These are phyloP conservation scores for Pythium utonaiense DNA, from an alignment of 352 stramenopile species.

Conservation along the genomic window DNA sequence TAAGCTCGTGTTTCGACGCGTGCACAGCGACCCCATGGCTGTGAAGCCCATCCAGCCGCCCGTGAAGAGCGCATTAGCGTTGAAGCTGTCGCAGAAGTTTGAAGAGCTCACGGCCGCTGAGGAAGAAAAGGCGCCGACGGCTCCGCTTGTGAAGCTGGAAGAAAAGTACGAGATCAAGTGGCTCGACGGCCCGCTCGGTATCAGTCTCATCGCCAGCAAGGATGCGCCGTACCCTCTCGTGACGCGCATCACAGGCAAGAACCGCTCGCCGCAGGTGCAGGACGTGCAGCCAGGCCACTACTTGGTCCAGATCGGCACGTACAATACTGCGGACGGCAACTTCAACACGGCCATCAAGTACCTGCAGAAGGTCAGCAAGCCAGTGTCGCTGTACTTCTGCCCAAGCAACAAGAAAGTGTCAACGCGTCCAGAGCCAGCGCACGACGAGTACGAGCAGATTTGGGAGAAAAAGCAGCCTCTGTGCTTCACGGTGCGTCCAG, in stretches of 20 bases:
- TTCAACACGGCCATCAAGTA: constrained; percentile 90
- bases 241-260: constrained; percentile 86
- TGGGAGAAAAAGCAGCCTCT: constrained; percentile 89
- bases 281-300: constrained; percentile 86
- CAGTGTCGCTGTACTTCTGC: constrained; percentile 81
- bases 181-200: constrained; percentile 79
- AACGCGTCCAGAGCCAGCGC: constrained; percentile 51
- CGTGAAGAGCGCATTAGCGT: constrained; percentile 62
- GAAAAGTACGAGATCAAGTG: constrained; percentile 87
- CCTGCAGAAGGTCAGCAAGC: constrained; percentile 84
- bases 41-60: constrained; percentile 73
- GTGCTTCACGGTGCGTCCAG: constrained; percentile 75
- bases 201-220: constrained; percentile 86
- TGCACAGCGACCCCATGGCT: constrained; percentile 69
- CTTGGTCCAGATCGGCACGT: constrained; percentile 82
- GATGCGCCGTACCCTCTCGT: constrained; percentile 84
- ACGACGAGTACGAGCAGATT: constrained; percentile 82
- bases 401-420: constrained; percentile 80
- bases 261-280: constrained; percentile 82
- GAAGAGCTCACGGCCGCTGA: constrained; percentile 67
- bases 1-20: constrained; percentile 67
- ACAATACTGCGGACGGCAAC: constrained; percentile 80
- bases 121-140: constrained; percentile 62
- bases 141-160: constrained; percentile 71
- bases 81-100: constrained; percentile 75